Percentiles rank a stretch among this genome's conserved stretches.
phyloP scores from a whole-genome alignment of 1,284 basidiomycete species.

The Cystobasidium sp. region DNA sequence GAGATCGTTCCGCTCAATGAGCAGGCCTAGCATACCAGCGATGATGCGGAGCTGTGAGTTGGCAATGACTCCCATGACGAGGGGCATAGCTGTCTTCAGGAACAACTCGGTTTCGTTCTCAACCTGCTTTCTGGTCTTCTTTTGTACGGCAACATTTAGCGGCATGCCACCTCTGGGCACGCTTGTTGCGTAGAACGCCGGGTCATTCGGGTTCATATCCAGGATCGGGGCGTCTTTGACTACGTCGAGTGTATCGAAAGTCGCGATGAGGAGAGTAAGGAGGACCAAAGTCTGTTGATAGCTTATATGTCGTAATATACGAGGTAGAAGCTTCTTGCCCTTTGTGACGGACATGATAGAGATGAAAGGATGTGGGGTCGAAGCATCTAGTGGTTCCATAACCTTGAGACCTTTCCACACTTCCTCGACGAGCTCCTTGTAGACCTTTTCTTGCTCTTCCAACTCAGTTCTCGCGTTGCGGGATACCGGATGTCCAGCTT shows the following conservation, averaged over 20 bases:
- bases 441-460: constrained; percentile 56
- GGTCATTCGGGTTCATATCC: constrained; percentile 51
- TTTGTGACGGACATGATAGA: constrained; percentile 86
- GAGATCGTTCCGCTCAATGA: constrained; percentile 81
- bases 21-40: constrained; percentile 80
- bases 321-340: constrained; percentile 89
- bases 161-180: constrained; percentile 33
- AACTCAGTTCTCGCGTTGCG: constrained; percentile 44
- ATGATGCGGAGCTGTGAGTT: constrained; percentile 79
- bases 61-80: constrained; percentile 78
- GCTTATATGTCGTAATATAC: constrained; percentile 83
- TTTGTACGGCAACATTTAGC: constrained; percentile 36
- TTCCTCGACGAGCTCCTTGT: constrained; percentile 68
- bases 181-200: constrained; percentile 28
- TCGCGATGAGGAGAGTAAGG: constrained; percentile 88
- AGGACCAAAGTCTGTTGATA: constrained; percentile 80
- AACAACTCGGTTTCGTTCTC: constrained; percentile 89
- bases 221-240: constrained; percentile 70
- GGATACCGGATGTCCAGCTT: constrained; percentile 63
- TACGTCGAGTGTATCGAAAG: constrained; percentile 91
- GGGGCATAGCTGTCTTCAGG: constrained; percentile 81
- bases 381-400: constrained; percentile 74
- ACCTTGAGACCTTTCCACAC: constrained; percentile 84
- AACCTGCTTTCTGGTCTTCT: constrained; percentile 63
- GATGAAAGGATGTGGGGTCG: constrained; percentile 94